These are phyloP conservation scores for Taphrina communis DNA, from an alignment of 1,139 yeast species.

Conservation along the genomic window DNA sequence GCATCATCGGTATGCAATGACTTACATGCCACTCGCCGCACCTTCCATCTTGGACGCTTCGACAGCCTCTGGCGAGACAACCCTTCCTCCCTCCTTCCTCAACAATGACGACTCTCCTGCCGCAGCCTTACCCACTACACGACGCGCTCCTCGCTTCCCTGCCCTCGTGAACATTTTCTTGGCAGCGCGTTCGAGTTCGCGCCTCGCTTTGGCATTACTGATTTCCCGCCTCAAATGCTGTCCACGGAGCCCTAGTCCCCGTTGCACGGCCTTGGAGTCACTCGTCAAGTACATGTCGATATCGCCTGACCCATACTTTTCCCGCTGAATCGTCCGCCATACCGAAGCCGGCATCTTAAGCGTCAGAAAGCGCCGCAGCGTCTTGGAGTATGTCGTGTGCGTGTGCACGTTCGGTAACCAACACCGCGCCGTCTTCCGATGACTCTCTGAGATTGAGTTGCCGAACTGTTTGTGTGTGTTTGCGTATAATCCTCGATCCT, in stretches of 20 bases:
- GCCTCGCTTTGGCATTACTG: not conserved
- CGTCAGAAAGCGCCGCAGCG: conserved; percentile 62
- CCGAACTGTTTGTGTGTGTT: conserved; percentile 81
- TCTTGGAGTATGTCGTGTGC: conserved; percentile 82
- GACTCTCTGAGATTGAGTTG: conserved; percentile 77
- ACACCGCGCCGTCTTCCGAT: conserved; percentile 72
- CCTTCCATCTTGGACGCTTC: conserved; percentile 24
- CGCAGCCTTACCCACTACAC: not conserved
- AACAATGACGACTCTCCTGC: not conserved
- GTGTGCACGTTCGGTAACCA: conserved; percentile 82
- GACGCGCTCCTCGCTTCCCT: not conserved
- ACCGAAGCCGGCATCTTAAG: conserved; percentile 60
- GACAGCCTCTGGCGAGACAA: not conserved
- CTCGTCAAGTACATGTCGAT: conserved; percentile 30
- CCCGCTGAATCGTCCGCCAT: conserved; percentile 27
- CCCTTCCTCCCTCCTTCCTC: not conserved
- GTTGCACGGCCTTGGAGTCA: conserved; percentile 11
- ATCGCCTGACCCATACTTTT: conserved; percentile 14
- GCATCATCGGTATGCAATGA: no score
- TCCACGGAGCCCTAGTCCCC: conserved; percentile 20
- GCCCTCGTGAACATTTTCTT: not conserved
- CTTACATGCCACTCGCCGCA: conserved; percentile 23
- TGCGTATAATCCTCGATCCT: conserved; percentile 81
- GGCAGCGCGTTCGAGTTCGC: not conserved
- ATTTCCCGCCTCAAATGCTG: conserved; percentile 14